A percentile compares a stretch with the other conserved stretches of the same genome.
Conservation (phyloP, 352 stramenopile species). For the Pelagophyceae sp. region DNA sequence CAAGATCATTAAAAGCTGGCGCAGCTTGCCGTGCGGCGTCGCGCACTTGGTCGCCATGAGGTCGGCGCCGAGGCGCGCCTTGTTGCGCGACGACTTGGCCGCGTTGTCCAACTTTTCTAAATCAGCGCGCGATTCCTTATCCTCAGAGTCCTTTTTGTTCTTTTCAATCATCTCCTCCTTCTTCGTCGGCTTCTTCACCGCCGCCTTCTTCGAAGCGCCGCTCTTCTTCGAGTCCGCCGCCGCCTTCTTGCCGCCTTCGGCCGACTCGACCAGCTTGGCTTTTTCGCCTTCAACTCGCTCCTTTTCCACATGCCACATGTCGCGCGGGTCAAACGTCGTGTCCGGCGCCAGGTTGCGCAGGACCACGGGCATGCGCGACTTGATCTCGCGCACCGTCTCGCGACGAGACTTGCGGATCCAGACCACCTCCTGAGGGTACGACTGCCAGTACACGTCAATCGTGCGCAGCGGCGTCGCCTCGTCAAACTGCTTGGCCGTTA, state of each 20-base stretch:
- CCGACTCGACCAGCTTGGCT: neutral
- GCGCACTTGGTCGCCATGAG: slow-evolving; percentile 31
- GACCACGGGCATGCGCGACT: slow-evolving; percentile 23
- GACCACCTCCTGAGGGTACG: slow-evolving; percentile 18
- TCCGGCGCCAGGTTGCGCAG: slow-evolving; percentile 27
- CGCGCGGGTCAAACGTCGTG: slow-evolving; percentile 21
- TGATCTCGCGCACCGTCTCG: neutral
- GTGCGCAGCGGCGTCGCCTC: neutral
- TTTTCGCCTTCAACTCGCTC: slow-evolving; percentile 24
- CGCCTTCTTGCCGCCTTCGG: neutral
- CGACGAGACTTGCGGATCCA: slow-evolving; percentile 5
- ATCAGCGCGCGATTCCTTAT: neutral
- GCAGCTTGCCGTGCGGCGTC: slow-evolving; percentile 29
- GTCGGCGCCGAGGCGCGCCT: neutral
- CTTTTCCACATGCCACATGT: slow-evolving; percentile 25
- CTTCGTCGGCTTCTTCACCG: slow-evolving; percentile 35
- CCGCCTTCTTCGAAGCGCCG: neutral
- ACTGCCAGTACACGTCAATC: slow-evolving; percentile 17
- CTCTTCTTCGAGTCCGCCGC: neutral
- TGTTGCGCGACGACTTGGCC: neutral
- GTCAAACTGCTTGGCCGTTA: neutral
- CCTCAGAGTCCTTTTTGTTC: slow-evolving; percentile 26
- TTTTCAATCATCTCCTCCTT: slow-evolving; percentile 26
- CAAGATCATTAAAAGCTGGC: slow-evolving; percentile 15
- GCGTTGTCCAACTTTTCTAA: slow-evolving; percentile 14